phyloP scores from a whole-genome alignment of 2,329 filamentous ascomycete genomes.

The Ophiostoma fasciatum region DNA sequence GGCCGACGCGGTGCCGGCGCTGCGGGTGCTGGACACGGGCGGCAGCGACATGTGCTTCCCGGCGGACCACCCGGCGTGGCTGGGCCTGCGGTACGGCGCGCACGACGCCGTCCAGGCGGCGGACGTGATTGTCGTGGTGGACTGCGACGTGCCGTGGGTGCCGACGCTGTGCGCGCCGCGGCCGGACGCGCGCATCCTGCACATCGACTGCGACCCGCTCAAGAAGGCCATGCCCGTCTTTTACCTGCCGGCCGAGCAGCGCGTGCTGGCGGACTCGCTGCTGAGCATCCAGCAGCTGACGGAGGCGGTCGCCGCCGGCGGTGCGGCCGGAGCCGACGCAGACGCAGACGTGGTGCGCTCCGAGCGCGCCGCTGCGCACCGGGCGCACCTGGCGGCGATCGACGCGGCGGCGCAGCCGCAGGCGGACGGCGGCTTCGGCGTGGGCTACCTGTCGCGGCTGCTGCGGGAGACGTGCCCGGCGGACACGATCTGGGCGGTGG shows the following conservation, averaged over 20 bases:
- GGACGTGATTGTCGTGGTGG: conserved; percentile 71
- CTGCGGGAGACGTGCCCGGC: conserved; percentile 22
- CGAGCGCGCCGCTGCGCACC: conserved; percentile 41
- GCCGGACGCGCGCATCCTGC: conserved; percentile 39
- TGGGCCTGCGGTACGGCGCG: conserved; percentile 59
- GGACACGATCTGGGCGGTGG: conserved; percentile 56
- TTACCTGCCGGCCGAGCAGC: conserved; percentile 50
- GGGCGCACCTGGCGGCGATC: conserved; percentile 44
- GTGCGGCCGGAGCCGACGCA: conserved; percentile 44
- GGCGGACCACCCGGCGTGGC: conserved; percentile 49
- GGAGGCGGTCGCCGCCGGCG: no score
- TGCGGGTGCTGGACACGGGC: conserved; percentile 61
- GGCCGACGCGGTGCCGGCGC: conserved; percentile 50
- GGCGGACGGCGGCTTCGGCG: conserved; percentile 46
- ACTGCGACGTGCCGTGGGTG: conserved; percentile 91
- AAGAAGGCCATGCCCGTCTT: conserved; percentile 62
- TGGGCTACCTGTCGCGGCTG: conserved; percentile 26
- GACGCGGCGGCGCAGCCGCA: conserved; percentile 40
- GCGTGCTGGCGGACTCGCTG: conserved; percentile 52
- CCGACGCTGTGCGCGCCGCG: conserved; percentile 52
- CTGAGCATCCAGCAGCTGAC: conserved; percentile 55
- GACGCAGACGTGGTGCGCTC: conserved; percentile 12
- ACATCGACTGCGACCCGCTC: conserved; percentile 50
- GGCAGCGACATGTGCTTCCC: conserved; percentile 75
- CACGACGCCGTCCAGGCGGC: conserved; percentile 61